These are phyloP conservation scores for Tilletia caries DNA, from an alignment of 1,284 basidiomycete genomes.

Conservation along the genomic window DNA sequence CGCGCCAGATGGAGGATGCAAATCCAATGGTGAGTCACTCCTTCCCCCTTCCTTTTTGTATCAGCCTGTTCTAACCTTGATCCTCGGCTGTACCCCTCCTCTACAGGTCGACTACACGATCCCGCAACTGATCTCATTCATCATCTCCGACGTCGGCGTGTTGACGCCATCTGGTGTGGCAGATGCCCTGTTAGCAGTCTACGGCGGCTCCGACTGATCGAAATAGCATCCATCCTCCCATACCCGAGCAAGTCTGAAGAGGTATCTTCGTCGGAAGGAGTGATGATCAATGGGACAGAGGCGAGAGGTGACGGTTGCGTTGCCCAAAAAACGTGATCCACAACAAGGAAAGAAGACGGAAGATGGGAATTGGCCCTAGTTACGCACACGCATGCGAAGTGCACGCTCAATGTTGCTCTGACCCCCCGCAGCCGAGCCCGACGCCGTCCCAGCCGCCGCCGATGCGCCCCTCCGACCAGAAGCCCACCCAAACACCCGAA, in stretches of 20 bases:
- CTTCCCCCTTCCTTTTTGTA: background rate
- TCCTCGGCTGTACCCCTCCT: background rate
- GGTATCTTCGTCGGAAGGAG: no score
- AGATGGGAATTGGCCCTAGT: background rate
- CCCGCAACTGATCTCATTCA: slow-evolving; percentile 79
- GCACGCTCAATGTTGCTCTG: background rate
- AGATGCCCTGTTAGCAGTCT: slow-evolving; percentile 85
- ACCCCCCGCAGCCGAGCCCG: background rate
- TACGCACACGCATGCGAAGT: background rate
- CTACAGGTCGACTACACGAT: slow-evolving; percentile 47
- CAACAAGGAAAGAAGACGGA: no score
- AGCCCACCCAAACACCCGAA: background rate
- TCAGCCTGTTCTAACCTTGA: background rate
- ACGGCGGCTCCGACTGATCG: slow-evolving; percentile 54
- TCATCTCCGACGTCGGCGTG: slow-evolving; percentile 87
- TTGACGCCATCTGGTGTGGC: slow-evolving; percentile 86
- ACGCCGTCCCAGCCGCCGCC: background rate
- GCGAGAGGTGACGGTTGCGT: background rate
- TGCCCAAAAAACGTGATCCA: no score
- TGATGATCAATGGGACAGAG: background rate
- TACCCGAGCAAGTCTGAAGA: no score
- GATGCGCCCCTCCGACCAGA: slow-evolving; percentile 4
- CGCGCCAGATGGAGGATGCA: slow-evolving; percentile 33
- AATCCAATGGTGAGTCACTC: slow-evolving; percentile 37
- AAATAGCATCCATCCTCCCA: background rate